Evolutionary conservation across 768 basidiomycete genomes (phyloP).

Genomic region (Termitomyces sp.): DNA sequence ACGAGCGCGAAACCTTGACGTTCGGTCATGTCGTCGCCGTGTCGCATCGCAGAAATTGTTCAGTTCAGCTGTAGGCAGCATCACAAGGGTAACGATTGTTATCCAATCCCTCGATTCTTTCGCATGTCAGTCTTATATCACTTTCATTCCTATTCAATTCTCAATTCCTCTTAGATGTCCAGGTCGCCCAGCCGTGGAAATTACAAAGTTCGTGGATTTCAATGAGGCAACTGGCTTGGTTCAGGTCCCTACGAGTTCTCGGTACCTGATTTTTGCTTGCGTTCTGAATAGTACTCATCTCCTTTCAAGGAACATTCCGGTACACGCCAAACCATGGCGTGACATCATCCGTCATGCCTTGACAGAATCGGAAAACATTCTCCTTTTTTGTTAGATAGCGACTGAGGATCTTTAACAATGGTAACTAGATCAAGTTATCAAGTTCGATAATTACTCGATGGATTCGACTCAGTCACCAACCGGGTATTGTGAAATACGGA

Average conservation of each 20-base stretch:
- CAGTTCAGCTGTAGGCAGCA: slow-evolving; percentile 63
- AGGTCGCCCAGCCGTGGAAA: slow-evolving; percentile 62
- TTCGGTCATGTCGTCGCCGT: slow-evolving; percentile 23
- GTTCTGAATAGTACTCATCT: not conserved
- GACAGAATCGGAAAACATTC: not conserved
- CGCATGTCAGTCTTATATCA: slow-evolving; percentile 47
- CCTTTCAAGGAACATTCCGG: slow-evolving; percentile 23
- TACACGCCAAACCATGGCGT: slow-evolving; percentile 22
- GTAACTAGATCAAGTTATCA: not conserved
- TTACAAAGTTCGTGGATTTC: slow-evolving; percentile 55
- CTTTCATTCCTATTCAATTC: not conserved
- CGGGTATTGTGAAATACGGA: not conserved
- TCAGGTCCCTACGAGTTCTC: slow-evolving; percentile 39
- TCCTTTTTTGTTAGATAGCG: not conserved
- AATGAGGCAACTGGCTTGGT: slow-evolving; percentile 48
- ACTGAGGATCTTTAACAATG: not conserved
- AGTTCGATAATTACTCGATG: not conserved
- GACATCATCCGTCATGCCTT: slow-evolving; percentile 14
- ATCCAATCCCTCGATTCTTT: slow-evolving; percentile 74
- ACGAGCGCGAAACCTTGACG: not conserved
- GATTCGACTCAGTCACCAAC: not conserved
- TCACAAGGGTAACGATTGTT: slow-evolving; percentile 48
- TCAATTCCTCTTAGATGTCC: slow-evolving; percentile 50
- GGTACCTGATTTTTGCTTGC: slow-evolving; percentile 28
- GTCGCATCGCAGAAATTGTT: slow-evolving; percentile 65